Percentiles rank a stretch among this genome's conserved stretches.
Conservation (phyloP, 495 filamentous ascomycete genomes). For the Aspergillus bridgeri region DNA sequence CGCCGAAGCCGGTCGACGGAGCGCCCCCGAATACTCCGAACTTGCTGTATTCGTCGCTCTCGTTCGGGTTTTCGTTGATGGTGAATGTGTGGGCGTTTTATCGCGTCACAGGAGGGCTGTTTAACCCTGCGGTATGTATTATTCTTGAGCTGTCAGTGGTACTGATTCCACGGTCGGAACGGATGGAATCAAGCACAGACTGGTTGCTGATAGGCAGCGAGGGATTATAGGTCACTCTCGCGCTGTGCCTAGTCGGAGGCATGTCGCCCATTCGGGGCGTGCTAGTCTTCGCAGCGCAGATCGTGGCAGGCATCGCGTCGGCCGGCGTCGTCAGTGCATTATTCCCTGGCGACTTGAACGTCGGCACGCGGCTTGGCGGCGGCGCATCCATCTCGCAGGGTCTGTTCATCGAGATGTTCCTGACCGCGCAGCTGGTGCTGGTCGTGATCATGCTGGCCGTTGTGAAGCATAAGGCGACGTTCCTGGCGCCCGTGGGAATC, state of each 20-base stretch:
- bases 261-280: constrained; percentile 49
- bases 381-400: constrained; percentile 61
- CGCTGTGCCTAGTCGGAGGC: constrained; percentile 54
- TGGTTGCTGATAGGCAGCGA: constrained; percentile 3
- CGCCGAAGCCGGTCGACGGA: constrained; percentile 31
- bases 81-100: constrained; percentile 88
- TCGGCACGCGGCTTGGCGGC: constrained; percentile 56
- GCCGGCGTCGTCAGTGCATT: constrained; percentile 59
- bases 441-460: constrained; percentile 80
- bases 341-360: constrained; percentile 59
- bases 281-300: constrained; percentile 51
- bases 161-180: no score
- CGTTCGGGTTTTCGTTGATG: constrained; percentile 71
- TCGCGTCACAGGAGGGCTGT: constrained; percentile 72
- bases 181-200: no score
- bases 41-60: constrained; percentile 67
- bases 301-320: constrained; percentile 56
- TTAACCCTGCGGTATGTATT: constrained; percentile 67
- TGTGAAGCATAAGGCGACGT: constrained; percentile 79
- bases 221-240: constrained; percentile 53
- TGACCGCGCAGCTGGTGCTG: constrained; percentile 74
- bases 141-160: no score
- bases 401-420: constrained; percentile 75
- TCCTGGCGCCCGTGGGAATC: constrained; percentile 74
- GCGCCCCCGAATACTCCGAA: constrained; percentile 38